Conservation (phyloP, 192 early-diverging fungal genomes). For the Backusella circina region DNA sequence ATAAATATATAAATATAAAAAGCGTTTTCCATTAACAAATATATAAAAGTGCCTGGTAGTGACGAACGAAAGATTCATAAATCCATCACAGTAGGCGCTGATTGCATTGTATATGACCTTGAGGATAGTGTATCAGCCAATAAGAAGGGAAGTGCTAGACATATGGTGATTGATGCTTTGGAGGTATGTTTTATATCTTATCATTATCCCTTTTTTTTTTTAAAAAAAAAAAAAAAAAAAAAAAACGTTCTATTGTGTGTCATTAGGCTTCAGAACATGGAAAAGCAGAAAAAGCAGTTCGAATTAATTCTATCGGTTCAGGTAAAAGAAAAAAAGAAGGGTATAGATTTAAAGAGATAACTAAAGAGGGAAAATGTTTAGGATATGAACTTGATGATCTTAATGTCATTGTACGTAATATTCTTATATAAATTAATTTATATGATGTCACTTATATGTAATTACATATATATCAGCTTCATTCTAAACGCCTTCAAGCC, state of each 20-base stretch:
- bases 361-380: background rate
- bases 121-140: constrained; percentile 87
- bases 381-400: constrained; percentile 78
- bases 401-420: constrained; percentile 59
- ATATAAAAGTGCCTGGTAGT: constrained; percentile 67
- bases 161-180: constrained; percentile 67
- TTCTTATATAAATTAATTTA: background rate
- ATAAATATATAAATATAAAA: background rate
- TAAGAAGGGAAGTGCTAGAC: constrained; percentile 77
- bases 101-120: constrained; percentile 88
- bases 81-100: constrained; percentile 63
- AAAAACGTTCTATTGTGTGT: no score
- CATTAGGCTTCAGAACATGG: constrained; percentile 56
- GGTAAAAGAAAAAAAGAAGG: constrained; percentile 38
- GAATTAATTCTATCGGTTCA: constrained; percentile 85
- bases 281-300: constrained; percentile 79
- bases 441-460: background rate
- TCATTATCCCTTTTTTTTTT: constrained; percentile 3
- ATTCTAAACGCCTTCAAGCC: constrained; percentile 56
- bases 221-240: no score
- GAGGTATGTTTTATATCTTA: constrained; percentile 30
- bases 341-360: background rate
- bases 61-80: constrained; percentile 86
- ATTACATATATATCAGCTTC: constrained; percentile 44
- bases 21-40: background rate